Evolutionary conservation across 2,329 filamentous ascomycete genomes (phyloP), one percentile per base, ranked within the genome.

Genomic region (Capronia epimyces): DNA sequence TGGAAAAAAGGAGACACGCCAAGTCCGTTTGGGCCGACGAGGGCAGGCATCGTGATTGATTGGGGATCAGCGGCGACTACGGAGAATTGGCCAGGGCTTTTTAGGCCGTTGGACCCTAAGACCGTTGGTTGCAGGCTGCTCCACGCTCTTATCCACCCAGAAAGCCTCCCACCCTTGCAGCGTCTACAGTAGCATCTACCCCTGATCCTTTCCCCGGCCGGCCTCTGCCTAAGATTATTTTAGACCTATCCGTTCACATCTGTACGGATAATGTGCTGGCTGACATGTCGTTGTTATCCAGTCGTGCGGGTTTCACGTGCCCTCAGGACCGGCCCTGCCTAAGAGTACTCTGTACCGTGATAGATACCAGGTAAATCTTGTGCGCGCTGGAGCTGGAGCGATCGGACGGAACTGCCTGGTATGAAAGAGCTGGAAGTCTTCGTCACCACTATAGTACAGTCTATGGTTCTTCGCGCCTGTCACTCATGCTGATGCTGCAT

Each of bases 1-100:
- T 29, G 36, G 43, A 48, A 56, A 56, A 56, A 52, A 56, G 53
- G 53, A 47, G 53, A 56, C 43, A 34, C 44, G 48, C 46, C 50
- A 52, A 52, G 50, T 52, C 50, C 40, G 12, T 36, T 39, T 41
- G 32, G 43, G 49, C 32, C n/a, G 36, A 20, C 15, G 18, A 27
- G 22, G 41, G 47, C 18, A 44, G 22, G 40, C 25, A 29, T 24
- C 41, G 13, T 54, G 51, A 54, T 54, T 54, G 34, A 3, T 37
- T 5, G 46, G 51, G 47, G 52, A 54, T 51, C 48, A 50, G 20
- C 48, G 39, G 39, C 36, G 41, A 40, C 9, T 40, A 29, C 25
- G 25, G 41, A 32, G 41, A 20, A 43, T 43, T 43, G 6, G 21
- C 39, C 39, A 42, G 39, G 39, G 39, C 39, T 8, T 27, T 8